These are phyloP conservation scores for Talaromyces sp. DNA, from an alignment of 2,329 filamentous ascomycete genomes.

Conservation along the genomic window DNA sequence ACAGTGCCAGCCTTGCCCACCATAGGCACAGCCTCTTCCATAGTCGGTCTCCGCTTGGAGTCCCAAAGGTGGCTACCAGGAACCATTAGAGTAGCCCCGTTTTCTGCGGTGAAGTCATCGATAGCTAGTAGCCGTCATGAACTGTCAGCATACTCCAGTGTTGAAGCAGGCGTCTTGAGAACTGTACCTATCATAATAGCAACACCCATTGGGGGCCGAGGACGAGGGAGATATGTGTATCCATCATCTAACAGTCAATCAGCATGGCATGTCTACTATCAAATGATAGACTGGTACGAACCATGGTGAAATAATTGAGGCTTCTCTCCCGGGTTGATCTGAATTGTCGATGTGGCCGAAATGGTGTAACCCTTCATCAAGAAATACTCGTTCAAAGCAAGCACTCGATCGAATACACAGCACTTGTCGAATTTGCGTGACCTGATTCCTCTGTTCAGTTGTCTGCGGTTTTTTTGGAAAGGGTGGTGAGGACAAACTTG, in stretches of 20 bases:
- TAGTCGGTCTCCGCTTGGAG: conserved; percentile 25
- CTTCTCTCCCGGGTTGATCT: conserved; percentile 41
- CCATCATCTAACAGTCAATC: conserved; percentile 26
- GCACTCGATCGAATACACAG: conserved; percentile 33
- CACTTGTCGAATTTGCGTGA: conserved; percentile 42
- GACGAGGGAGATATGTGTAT: conserved; percentile 35
- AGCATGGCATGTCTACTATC: background rate
- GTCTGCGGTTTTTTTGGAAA: background rate
- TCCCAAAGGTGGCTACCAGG: conserved; percentile 40
- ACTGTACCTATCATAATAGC: conserved; percentile 37
- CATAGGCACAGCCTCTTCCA: conserved; percentile 34
- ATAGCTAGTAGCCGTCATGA: conserved; percentile 27
- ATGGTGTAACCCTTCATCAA: conserved; percentile 40
- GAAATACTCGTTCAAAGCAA: conserved; percentile 44
- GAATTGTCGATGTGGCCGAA: conserved; percentile 40
- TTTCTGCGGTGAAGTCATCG: conserved; percentile 34
- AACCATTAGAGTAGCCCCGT: conserved; percentile 40
- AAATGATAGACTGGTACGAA: background rate
- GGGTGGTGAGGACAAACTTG: conserved; percentile 28
- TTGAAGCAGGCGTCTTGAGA: background rate
- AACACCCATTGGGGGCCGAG: conserved; percentile 35
- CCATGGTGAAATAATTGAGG: conserved; percentile 41
- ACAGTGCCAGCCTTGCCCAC: conserved; percentile 40
- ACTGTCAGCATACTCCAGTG: background rate
- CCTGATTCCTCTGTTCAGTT: conserved; percentile 1